phyloP scores from a whole-genome alignment of 2,329 filamentous ascomycete species.

The Exophiala phaeomuriformis region DNA sequence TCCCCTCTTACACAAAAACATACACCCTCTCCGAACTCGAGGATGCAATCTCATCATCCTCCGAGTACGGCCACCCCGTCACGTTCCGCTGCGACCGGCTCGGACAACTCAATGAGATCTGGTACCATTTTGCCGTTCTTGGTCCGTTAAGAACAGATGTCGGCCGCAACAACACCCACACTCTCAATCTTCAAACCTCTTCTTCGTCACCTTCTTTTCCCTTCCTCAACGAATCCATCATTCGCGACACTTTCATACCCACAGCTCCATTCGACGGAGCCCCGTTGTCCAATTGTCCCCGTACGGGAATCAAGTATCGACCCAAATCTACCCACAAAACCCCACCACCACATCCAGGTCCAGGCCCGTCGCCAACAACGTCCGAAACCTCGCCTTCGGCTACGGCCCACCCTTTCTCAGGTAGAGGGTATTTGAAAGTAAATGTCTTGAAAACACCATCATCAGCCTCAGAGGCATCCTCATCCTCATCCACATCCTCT shows the following conservation, averaged over 20 bases:
- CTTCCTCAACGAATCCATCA: slow-evolving; percentile 44
- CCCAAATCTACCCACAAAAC: slow-evolving; percentile 43
- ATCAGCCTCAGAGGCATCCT: not conserved
- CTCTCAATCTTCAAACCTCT: not conserved
- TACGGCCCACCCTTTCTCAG: slow-evolving; percentile 44
- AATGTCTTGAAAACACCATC: slow-evolving; percentile 5
- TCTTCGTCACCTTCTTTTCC: slow-evolving; percentile 11
- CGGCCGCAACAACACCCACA: not conserved
- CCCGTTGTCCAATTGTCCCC: slow-evolving; percentile 54
- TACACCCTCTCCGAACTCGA: slow-evolving; percentile 56
- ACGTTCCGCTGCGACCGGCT: slow-evolving; percentile 54
- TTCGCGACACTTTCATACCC: slow-evolving; percentile 38
- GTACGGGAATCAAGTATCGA: slow-evolving; percentile 56
- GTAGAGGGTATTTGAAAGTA: slow-evolving; percentile 55
- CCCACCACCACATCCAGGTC: slow-evolving; percentile 4
- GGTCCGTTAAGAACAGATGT: slow-evolving; percentile 37
- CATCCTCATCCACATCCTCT: not conserved
- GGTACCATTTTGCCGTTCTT: slow-evolving; percentile 57
- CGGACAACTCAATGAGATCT: slow-evolving; percentile 47
- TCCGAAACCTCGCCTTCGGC: slow-evolving; percentile 30
- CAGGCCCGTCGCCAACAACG: slow-evolving; percentile 19
- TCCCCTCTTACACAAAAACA: slow-evolving; percentile 46
- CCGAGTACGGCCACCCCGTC: slow-evolving; percentile 48
- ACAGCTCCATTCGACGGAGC: slow-evolving; percentile 41
- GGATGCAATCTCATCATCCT: slow-evolving; percentile 45